phyloP scores from a whole-genome alignment of 257 asterid species.

The Petunia axillaris region DNA sequence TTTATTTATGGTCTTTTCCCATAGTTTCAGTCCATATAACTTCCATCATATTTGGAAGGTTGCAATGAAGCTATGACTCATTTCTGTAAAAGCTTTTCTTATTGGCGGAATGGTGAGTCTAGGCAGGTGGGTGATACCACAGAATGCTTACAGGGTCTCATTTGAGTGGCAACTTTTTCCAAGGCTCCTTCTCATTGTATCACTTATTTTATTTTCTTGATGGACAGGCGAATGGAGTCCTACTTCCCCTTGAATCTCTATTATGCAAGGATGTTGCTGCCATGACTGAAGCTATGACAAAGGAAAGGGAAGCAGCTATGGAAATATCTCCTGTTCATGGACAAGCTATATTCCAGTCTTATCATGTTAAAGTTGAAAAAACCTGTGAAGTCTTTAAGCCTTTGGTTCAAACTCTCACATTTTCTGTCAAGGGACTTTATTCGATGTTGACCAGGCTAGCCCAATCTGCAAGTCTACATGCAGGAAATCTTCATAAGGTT shows the following conservation, averaged over 20 bases:
- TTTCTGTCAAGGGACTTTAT: constrained; percentile 78
- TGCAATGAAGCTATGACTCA: not conserved
- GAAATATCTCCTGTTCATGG: constrained; percentile 96
- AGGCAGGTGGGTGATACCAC: constrained; percentile 11
- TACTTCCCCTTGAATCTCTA: constrained; percentile 88
- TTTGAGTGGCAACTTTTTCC: not conserved
- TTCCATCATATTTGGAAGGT: constrained; percentile 6
- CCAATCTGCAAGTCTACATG: constrained; percentile 92
- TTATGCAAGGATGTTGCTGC: constrained; percentile 88
- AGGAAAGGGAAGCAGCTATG: constrained; percentile 63
- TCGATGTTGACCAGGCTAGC: constrained; percentile 82
- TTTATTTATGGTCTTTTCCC: not conserved
- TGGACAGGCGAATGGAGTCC: constrained; percentile 78
- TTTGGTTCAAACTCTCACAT: constrained; percentile 74
- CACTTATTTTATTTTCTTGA: constrained; percentile 26
- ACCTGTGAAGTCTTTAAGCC: constrained; percentile 75
- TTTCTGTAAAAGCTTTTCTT: constrained; percentile 1
- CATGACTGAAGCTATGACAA: constrained; percentile 80
- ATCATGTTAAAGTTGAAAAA: constrained; percentile 68
- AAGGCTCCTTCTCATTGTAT: constrained; percentile 19
- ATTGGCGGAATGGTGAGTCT: not conserved
- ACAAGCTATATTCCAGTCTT: constrained; percentile 92
- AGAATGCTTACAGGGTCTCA: constrained; percentile 25
- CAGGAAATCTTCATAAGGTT: constrained; percentile 99
- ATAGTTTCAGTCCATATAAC: constrained; percentile 7